These are phyloP conservation scores for Suillus tomentosus DNA, from an alignment of 768 basidiomycete genomes.

Conservation along the genomic window DNA sequence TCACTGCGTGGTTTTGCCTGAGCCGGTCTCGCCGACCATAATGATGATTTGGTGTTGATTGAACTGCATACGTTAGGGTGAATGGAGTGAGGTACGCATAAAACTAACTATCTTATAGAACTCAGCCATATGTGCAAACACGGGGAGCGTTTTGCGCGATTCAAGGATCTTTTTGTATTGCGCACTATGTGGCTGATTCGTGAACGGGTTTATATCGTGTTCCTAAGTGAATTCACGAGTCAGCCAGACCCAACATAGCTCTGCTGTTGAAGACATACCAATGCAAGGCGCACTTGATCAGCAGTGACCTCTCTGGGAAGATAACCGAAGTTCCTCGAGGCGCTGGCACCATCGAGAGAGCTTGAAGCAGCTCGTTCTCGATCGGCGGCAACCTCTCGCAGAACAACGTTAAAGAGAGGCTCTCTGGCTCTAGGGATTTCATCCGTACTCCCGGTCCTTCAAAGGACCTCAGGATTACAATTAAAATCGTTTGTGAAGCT, in stretches of 20 bases:
- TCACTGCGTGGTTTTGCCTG: slow-evolving; percentile 95
- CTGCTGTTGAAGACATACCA: slow-evolving; percentile 50
- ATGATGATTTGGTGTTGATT: slow-evolving; percentile 74
- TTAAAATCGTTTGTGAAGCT: not conserved
- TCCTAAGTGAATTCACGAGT: slow-evolving; percentile 45
- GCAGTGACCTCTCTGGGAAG: slow-evolving; percentile 69
- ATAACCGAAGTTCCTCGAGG: slow-evolving; percentile 61
- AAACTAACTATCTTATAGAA: slow-evolving; percentile 84
- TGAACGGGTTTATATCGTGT: slow-evolving; percentile 86
- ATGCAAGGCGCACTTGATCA: slow-evolving; percentile 62
- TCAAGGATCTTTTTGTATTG: slow-evolving; percentile 88
- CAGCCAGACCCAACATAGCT: not conserved
- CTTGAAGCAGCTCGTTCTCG: slow-evolving; percentile 41
- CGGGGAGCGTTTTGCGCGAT: slow-evolving; percentile 84
- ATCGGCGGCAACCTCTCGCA: slow-evolving; percentile 63
- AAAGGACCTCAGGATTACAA: not conserved
- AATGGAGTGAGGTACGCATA: not conserved
- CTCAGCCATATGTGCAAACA: slow-evolving; percentile 89
- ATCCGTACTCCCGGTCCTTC: not conserved
- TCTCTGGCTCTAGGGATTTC: slow-evolving; percentile 36
- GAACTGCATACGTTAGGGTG: slow-evolving; percentile 20
- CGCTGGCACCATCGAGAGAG: slow-evolving; percentile 13
- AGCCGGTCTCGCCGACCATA: slow-evolving; percentile 93
- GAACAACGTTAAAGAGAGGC: slow-evolving; percentile 74
- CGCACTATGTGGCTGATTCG: slow-evolving; percentile 69